Percentiles rank a stretch among this genome's conserved stretches.
Evolutionary conservation across 306 rosid species (phyloP).

Genomic region (cucumber (Cucumis sativus)): Cucumber_9930_V3 NC_026657.2:22243001-22243500

Average conservation of each 20-base stretch:
- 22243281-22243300: neutral
- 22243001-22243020: no score
- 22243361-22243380: neutral
- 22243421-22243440: neutral
- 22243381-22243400: neutral
- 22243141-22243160: neutral
- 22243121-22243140: no score
- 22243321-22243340: conserved; percentile 1
- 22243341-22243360: neutral
- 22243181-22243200: neutral
- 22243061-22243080: no score
- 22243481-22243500: neutral
- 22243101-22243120: neutral
- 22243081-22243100: no score
- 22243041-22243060: no score
- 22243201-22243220: neutral
- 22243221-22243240: neutral
- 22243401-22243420: neutral
- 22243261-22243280: neutral
- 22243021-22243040: no score
- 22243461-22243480: conserved; percentile 6
- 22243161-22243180: neutral
- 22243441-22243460: neutral
- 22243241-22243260: neutral
- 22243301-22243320: neutral